Evolutionary conservation across 768 basidiomycete species (phyloP), one percentile per base, ranked within the genome.

Genomic region (Mycena rosella): DNA sequence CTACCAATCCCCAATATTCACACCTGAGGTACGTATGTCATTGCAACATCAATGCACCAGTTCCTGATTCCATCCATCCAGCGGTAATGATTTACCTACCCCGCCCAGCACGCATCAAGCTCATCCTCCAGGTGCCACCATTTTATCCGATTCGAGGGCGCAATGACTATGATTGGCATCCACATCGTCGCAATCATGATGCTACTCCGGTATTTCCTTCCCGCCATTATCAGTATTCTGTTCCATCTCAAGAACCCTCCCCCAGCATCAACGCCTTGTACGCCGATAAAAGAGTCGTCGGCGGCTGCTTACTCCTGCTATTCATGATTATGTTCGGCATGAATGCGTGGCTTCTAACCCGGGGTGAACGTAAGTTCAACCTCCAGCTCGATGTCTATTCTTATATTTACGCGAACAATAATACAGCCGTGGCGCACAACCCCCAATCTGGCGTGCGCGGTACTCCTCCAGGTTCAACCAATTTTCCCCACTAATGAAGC

Each of bases 161-260:
- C 82, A 27, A 87, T 86, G 78, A 86, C 86, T 0, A 80, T 86
- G 54, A 85, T 85, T 17, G 87, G 85, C 1, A 83, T 89, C 57
- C 80, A 83, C 36, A 75, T 86, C 26, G 84, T 85, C 1, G 86
- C 83, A 5, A 67, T 88, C 20, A 88, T 90, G 87, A 88, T 90
- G 88, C 77, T 88, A 26, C 68, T 89, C 4, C 86, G 88, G 83
- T 81, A 55, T 15, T 52, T 15, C 17, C n/a, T 26, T 20, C 9
- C 30, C 22, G 6, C 10, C 20, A 14, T 38, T 11, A 10, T 34
- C n/a, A 13, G 9, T 40, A 40, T 9, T 52, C 2, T 22, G 22
- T 49, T 26, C 40, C 17, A n/a, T 34, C 29, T 22, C 32, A 5
- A 51, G n/a, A 15, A 14, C 40, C 15, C 74, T 36, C 0, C 45